These are phyloP conservation scores for Hypericum perforatum DNA, from an alignment of 345 rosid genomes.

Conservation along the genomic window DNA sequence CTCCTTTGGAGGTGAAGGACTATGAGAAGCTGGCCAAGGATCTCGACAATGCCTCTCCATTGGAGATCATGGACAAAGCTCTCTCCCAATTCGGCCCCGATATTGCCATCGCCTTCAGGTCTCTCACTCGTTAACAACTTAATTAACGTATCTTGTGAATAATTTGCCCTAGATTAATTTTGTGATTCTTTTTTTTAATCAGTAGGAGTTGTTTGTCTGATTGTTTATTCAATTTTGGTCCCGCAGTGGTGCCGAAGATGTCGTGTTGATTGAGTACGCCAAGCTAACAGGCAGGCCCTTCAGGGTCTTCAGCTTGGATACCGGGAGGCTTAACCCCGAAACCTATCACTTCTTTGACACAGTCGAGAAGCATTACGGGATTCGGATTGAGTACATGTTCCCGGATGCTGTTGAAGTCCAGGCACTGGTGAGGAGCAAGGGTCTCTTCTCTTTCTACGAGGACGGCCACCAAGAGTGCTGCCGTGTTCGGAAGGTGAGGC, in stretches of 20 bases:
- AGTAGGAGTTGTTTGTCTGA: no score
- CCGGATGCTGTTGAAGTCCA: conserved; percentile 95
- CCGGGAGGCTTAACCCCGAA: conserved; percentile 85
- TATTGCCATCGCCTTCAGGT: conserved; percentile 96
- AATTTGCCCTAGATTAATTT: background rate
- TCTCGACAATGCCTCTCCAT: conserved; percentile 67
- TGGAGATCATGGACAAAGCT: conserved; percentile 85
- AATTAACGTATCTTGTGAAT: no score
- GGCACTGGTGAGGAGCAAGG: conserved; percentile 80
- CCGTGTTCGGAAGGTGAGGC: conserved; percentile 93
- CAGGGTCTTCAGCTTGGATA: conserved; percentile 88
- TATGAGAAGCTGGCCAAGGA: conserved; percentile 47
- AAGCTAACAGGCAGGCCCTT: conserved; percentile 67
- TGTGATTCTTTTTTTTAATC: no score
- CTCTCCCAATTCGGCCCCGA: conserved; percentile 69
- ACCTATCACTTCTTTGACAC: conserved; percentile 61
- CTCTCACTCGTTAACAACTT: no score
- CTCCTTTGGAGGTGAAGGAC: conserved; percentile 30
- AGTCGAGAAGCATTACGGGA: conserved; percentile 71
- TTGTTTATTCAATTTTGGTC: background rate
- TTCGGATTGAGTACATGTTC: conserved; percentile 82
- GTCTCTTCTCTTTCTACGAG: conserved; percentile 84
- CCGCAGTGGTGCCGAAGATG: conserved; percentile 96
- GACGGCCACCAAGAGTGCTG: conserved; percentile 99
- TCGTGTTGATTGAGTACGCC: conserved; percentile 90